Conservation (phyloP, 1,284 basidiomycete genomes). For the Tylopilus sp. region DNA sequence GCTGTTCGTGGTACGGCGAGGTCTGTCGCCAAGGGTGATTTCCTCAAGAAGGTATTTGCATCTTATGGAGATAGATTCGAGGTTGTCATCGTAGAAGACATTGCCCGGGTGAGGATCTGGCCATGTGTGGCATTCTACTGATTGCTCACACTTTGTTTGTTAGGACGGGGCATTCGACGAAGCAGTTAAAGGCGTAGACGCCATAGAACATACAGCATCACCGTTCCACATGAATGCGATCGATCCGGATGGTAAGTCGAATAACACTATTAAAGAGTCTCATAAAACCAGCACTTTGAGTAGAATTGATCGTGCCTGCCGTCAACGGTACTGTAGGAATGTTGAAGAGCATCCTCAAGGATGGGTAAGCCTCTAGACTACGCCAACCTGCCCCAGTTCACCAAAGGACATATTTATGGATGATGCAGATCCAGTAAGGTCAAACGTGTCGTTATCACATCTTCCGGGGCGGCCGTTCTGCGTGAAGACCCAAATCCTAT, state of each 20-base stretch:
- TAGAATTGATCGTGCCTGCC: conserved; percentile 71
- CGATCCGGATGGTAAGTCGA: conserved; percentile 50
- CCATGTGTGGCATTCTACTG: neutral
- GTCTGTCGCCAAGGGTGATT: conserved; percentile 52
- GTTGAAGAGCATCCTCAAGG: conserved; percentile 63
- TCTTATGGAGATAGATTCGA: conserved; percentile 56
- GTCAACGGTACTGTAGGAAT: conserved; percentile 71
- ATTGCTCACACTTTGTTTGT: neutral
- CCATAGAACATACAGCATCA: conserved; percentile 65
- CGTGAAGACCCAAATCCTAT: conserved; percentile 36
- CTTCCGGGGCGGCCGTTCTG: conserved; percentile 64
- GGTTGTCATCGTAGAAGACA: conserved; percentile 58
- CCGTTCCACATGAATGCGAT: conserved; percentile 53
- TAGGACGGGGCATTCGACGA: conserved; percentile 72
- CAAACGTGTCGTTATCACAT: conserved; percentile 76
- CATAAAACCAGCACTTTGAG: neutral
- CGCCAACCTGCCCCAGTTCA: neutral
- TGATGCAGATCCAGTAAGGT: conserved; percentile 51
- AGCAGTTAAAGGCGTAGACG: conserved; percentile 72
- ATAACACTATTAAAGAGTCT: neutral
- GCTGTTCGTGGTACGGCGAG: conserved; percentile 63
- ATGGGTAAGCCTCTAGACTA: conserved; percentile 49
- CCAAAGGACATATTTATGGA: neutral
- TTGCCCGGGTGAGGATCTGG: conserved; percentile 47
- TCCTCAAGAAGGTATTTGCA: conserved; percentile 52